Percentiles rank a stretch among this genome's conserved stretches.
phyloP scores from a whole-genome alignment of 2,329 filamentous ascomycete genomes.

The Geosmithia morbida region DNA sequence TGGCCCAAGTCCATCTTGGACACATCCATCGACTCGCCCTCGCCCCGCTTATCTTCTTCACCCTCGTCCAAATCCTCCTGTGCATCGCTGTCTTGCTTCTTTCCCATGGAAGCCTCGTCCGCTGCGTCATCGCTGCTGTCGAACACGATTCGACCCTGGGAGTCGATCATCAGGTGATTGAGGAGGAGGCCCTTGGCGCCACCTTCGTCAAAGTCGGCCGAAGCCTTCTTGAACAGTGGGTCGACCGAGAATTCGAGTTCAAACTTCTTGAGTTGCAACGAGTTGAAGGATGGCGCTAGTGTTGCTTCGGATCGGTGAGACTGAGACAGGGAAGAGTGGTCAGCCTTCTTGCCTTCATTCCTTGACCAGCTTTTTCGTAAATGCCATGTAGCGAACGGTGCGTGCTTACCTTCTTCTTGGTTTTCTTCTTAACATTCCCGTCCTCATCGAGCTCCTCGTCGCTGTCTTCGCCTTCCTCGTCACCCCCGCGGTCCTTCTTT shows the following conservation, averaged over 20 bases:
- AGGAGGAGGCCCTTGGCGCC: conserved; percentile 89
- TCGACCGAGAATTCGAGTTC: conserved; percentile 95
- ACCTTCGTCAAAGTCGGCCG: conserved; percentile 95
- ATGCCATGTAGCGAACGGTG: background rate
- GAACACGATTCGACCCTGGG: conserved; percentile 85
- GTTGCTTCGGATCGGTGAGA: conserved; percentile 78
- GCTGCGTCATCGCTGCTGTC: conserved; percentile 86
- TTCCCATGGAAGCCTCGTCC: conserved; percentile 24
- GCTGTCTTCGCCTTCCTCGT: conserved; percentile 54
- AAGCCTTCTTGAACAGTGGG: conserved; percentile 97
- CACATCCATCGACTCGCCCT: conserved; percentile 1
- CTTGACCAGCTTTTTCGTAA: background rate
- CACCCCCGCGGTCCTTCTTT: conserved; percentile 53
- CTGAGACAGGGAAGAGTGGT: conserved; percentile 13
- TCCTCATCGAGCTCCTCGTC: conserved; percentile 47
- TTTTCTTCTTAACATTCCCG: conserved; percentile 43
- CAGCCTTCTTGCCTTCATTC: background rate
- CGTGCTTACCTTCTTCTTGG: conserved; percentile 56
- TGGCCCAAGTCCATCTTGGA: conserved; percentile 5
- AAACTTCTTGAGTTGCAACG: conserved; percentile 90
- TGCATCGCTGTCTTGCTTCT: conserved; percentile 23
- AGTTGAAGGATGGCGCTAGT: conserved; percentile 73
- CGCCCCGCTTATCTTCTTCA: conserved; percentile 3
- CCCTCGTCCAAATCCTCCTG: conserved; percentile 20
- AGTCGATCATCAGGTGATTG: conserved; percentile 94